Evolutionary conservation across 768 basidiomycete species (phyloP).

Genomic region (Calocybe cyanea): DNA sequence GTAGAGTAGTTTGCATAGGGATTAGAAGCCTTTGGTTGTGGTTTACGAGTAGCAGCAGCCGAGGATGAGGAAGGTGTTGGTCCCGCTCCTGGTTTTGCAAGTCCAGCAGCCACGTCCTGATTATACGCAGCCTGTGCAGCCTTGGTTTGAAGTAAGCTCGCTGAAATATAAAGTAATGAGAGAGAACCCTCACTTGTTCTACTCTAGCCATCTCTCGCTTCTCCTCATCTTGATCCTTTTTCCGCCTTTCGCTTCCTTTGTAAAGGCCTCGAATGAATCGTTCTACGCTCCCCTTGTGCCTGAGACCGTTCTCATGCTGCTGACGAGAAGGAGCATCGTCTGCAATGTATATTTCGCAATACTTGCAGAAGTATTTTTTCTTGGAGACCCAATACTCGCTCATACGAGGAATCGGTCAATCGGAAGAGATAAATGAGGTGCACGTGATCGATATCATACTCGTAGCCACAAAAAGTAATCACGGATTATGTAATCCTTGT

Average conservation of each 20-base stretch:
- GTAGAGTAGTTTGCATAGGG: constrained; percentile 86
- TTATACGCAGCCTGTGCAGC: constrained; percentile 80
- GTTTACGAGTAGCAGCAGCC: constrained; percentile 32
- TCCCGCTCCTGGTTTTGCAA: constrained; percentile 35
- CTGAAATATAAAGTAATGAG: not conserved
- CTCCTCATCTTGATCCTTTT: constrained; percentile 83
- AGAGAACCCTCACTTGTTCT: constrained; percentile 55
- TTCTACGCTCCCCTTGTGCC: constrained; percentile 93
- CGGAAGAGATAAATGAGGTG: not conserved
- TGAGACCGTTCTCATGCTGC: constrained; percentile 90
- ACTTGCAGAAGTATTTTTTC: constrained; percentile 93
- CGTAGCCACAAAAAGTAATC: no score
- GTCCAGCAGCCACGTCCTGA: constrained; percentile 70
- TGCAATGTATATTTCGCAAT: constrained; percentile 95
- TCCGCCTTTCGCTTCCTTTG: constrained; percentile 86
- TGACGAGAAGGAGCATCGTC: constrained; percentile 91
- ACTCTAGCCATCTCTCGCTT: constrained; percentile 82
- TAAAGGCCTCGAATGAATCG: constrained; percentile 90
- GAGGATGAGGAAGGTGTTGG: constrained; percentile 32
- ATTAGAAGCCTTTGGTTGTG: constrained; percentile 50
- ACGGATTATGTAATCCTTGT: no score
- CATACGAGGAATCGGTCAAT: constrained; percentile 40
- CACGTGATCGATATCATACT: not conserved
- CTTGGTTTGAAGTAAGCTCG: constrained; percentile 28
- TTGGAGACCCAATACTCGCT: constrained; percentile 92